These are phyloP conservation scores for Kuraishia piskuri DNA, from an alignment of 805 yeast genomes.

Conservation along the genomic window DNA sequence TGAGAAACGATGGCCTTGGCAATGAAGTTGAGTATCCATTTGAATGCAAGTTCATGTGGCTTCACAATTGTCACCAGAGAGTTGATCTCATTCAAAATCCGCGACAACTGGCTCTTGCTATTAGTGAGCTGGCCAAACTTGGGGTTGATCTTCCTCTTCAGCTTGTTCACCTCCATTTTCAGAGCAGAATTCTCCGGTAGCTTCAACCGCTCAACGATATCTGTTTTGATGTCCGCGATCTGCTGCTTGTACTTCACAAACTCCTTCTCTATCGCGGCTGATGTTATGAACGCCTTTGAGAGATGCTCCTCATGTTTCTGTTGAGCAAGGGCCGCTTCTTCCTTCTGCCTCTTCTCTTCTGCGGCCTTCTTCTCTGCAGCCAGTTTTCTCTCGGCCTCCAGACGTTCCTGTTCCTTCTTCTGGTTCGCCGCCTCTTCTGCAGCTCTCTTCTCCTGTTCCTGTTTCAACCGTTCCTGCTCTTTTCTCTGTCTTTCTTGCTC, in stretches of 20 bases:
- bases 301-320: slow-evolving; percentile 11
- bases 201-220: slow-evolving; percentile 48
- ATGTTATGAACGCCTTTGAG: slow-evolving; percentile 22
- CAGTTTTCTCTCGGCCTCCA: slow-evolving; percentile 15
- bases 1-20: slow-evolving; percentile 85
- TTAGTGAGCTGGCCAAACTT: slow-evolving; percentile 88
- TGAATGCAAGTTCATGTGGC: slow-evolving; percentile 40
- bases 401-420: slow-evolving; percentile 13
- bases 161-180: slow-evolving; percentile 45
- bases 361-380: slow-evolving; percentile 15
- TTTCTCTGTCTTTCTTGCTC: slow-evolving; percentile 14
- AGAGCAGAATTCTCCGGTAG: slow-evolving; percentile 26
- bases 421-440: slow-evolving; percentile 7
- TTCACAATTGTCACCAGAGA: slow-evolving; percentile 40
- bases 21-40: slow-evolving; percentile 73
- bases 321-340: slow-evolving; percentile 10
- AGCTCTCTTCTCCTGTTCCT: slow-evolving; percentile 6
- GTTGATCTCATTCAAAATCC: slow-evolving; percentile 42
- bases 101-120: slow-evolving; percentile 48
- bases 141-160: slow-evolving; percentile 74
- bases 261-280: slow-evolving; percentile 27
- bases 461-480: slow-evolving; percentile 13
- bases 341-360: slow-evolving; percentile 14
- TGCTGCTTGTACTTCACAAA: slow-evolving; percentile 41
- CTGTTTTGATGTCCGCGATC: slow-evolving; percentile 49